A percentile compares a stretch with the other conserved stretches of the same genome.
Evolutionary conservation across 306 rosid species (phyloP).

Genomic region (Gastrolobium villosum): DNA sequence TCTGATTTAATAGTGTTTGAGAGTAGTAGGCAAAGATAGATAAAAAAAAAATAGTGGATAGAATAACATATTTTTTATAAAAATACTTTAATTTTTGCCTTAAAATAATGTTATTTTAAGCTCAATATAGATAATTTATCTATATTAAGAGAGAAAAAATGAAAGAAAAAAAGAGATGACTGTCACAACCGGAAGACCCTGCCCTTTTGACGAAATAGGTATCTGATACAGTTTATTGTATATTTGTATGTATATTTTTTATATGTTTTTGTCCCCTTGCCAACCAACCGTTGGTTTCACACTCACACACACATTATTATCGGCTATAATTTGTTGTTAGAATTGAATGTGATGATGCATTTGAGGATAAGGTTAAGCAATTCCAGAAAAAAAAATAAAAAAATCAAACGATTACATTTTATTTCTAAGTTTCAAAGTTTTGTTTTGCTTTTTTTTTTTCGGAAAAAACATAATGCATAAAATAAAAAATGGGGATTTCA

Average conservation of each 20-base stretch:
- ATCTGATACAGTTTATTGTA: constrained; percentile 17
- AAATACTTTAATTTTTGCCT: no score
- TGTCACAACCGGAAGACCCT: not conserved
- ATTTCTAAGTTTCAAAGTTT: not conserved
- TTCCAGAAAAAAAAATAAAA: not conserved
- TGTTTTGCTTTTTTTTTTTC: not conserved
- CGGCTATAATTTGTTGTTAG: not conserved
- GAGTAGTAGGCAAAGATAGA: no score
- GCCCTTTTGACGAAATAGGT: constrained; percentile 25
- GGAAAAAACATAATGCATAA: not conserved
- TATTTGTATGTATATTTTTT: constrained; percentile 11
- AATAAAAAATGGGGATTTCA: not conserved
- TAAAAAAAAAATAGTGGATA: no score
- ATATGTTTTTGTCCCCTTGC: constrained; percentile 30
- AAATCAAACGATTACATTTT: not conserved
- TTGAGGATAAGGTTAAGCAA: constrained; percentile 31
- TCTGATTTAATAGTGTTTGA: no score
- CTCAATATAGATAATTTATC: no score
- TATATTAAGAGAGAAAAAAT: not conserved
- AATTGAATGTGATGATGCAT: not conserved
- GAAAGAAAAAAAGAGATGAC: not conserved
- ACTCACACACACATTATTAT: constrained; percentile 9
- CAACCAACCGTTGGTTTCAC: constrained; percentile 45
- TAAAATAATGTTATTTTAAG: no score
- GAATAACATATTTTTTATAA: no score